A percentile compares a stretch with the other conserved stretches of the same genome.
These are phyloP conservation scores for Yamadazyma membranifaciens DNA, from an alignment of 1,139 yeast genomes.

Conservation along the genomic window DNA sequence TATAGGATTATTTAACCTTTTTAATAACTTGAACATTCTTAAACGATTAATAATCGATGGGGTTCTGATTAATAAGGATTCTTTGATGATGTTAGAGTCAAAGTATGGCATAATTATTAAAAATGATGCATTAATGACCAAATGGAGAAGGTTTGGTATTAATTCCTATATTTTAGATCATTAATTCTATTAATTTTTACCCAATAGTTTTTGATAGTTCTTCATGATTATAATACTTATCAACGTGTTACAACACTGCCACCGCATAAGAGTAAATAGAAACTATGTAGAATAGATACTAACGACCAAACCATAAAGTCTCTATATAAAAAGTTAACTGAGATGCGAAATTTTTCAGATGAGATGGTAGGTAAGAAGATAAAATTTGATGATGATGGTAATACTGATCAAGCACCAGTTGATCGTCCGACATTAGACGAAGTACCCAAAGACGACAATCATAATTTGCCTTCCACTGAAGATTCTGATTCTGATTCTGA, in stretches of 20 bases:
- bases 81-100: constrained; percentile 23
- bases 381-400: constrained; percentile 26
- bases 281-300: too few relatives aligned
- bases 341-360: constrained; percentile 5
- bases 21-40: constrained; percentile 17
- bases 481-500: constrained; percentile 23
- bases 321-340: not conserved
- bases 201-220: too few relatives aligned
- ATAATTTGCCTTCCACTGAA: constrained; percentile 3
- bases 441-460: constrained; percentile 4
- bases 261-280: not conserved
- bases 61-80: constrained; percentile 30
- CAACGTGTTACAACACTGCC: too few relatives aligned
- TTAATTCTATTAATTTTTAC: too few relatives aligned
- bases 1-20: constrained; percentile 36
- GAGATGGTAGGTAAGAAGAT: constrained; percentile 24
- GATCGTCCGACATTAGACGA: not conserved
- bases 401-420: constrained; percentile 17
- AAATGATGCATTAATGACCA: constrained; percentile 26
- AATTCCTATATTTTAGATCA: constrained; percentile 24
- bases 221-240: too few relatives aligned
- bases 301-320: too few relatives aligned
- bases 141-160: constrained; percentile 40
- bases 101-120: constrained; percentile 21
- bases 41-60: constrained; percentile 35